phyloP scores from a whole-genome alignment of 345 rosid species.

The Geranium brycei region DNA sequence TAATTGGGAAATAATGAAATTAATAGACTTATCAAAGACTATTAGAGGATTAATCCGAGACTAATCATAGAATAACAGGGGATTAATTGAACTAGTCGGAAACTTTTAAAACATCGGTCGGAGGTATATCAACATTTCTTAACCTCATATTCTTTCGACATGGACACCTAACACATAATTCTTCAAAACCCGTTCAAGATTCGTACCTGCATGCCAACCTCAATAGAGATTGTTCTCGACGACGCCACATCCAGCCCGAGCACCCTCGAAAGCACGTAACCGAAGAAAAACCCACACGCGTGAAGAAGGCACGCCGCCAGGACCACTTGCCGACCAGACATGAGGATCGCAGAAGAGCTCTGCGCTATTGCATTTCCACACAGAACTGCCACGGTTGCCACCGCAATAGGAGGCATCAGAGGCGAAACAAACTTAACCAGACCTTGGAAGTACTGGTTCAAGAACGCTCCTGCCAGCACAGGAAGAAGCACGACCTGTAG shows the following conservation, averaged over 20 bases:
- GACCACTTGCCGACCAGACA: slow-evolving; percentile 64
- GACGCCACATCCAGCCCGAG: slow-evolving; percentile 56
- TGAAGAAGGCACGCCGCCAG: slow-evolving; percentile 60
- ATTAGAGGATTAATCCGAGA: too few relatives aligned
- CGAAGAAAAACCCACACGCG: slow-evolving; percentile 73
- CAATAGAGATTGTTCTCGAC: slow-evolving; percentile 64
- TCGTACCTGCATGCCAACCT: slow-evolving; percentile 90
- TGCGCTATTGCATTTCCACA: slow-evolving; percentile 75
- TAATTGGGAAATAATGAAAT: too few relatives aligned
- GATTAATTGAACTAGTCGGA: too few relatives aligned
- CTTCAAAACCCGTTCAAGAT: background rate
- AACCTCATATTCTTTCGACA: too few relatives aligned
- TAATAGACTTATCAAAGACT: too few relatives aligned
- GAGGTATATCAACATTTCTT: too few relatives aligned
- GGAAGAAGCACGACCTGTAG: slow-evolving; percentile 82
- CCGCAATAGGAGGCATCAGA: slow-evolving; percentile 71
- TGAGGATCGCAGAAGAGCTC: slow-evolving; percentile 60
- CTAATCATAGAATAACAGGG: too few relatives aligned
- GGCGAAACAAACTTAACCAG: slow-evolving; percentile 70
- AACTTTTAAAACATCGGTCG: too few relatives aligned
- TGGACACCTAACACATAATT: too few relatives aligned
- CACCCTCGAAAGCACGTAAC: slow-evolving; percentile 52
- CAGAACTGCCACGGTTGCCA: slow-evolving; percentile 64
- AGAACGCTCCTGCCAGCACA: slow-evolving; percentile 65
- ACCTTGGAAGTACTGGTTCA: slow-evolving; percentile 61